phyloP scores from a whole-genome alignment of 2,329 filamentous ascomycete species.

The Sporothrix dimorphospora region DNA sequence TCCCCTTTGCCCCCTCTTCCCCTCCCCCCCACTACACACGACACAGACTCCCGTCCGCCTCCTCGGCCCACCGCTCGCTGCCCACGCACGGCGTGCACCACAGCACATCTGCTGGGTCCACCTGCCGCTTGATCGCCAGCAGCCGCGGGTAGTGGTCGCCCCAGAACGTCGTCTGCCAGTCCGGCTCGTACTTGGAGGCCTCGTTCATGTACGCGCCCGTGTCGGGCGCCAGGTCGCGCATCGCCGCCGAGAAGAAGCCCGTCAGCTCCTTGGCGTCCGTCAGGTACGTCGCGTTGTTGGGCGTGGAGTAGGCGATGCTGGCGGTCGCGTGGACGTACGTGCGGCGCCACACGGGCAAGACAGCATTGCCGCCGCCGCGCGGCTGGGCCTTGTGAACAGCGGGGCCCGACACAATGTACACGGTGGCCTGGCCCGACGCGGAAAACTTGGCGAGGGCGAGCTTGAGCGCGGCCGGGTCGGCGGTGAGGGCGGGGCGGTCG shows the following conservation, averaged over 20 bases:
- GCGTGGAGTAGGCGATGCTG: conserved; percentile 28
- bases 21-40: conserved; percentile 8
- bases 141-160: conserved; percentile 40
- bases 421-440: conserved; percentile 31
- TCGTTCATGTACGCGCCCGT: conserved; percentile 33
- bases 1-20: neutral
- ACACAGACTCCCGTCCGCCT: conserved; percentile 24
- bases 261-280: conserved; percentile 26
- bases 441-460: conserved; percentile 32
- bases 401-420: conserved; percentile 35
- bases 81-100: conserved; percentile 34
- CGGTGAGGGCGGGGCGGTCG: conserved; percentile 36
- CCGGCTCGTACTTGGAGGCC: conserved; percentile 33
- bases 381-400: conserved; percentile 34
- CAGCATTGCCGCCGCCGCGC: conserved; percentile 34
- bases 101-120: conserved; percentile 41
- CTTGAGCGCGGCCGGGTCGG: conserved; percentile 30
- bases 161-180: conserved; percentile 43
- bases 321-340: conserved; percentile 33
- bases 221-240: conserved; percentile 39
- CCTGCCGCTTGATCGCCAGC: conserved; percentile 39
- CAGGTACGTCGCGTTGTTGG: conserved; percentile 32
- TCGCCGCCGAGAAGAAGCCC: conserved; percentile 27
- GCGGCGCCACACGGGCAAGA: conserved; percentile 35
- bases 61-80: conserved; percentile 32